These are phyloP conservation scores for Aureobasidium lini DNA, from an alignment of 2,329 filamentous ascomycete species.

Conservation along the genomic window DNA sequence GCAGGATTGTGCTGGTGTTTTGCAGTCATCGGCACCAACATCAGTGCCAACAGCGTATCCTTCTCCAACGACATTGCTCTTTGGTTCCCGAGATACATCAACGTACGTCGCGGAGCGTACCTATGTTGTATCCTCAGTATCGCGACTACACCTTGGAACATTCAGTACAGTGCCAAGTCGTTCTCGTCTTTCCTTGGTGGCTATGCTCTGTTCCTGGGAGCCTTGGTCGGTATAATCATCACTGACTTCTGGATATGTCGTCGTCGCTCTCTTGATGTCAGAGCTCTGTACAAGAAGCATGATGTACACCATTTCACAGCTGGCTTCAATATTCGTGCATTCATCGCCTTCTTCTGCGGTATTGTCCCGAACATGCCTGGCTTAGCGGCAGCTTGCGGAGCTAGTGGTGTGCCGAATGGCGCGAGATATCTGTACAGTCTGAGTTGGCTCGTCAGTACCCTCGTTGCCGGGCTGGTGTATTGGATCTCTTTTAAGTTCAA, in stretches of 20 bases:
- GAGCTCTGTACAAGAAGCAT: background rate
- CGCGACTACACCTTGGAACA: slow-evolving; percentile 36
- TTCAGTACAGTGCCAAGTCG: slow-evolving; percentile 31
- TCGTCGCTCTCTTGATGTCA: background rate
- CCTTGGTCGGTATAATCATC: slow-evolving; percentile 25
- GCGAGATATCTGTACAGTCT: slow-evolving; percentile 15
- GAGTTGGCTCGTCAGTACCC: slow-evolving; percentile 12
- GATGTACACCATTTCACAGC: background rate
- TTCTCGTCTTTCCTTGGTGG: slow-evolving; percentile 37
- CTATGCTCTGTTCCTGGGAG: slow-evolving; percentile 37
- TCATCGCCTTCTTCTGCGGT: slow-evolving; percentile 2
- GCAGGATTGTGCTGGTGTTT: slow-evolving; percentile 25
- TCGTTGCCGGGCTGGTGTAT: slow-evolving; percentile 14
- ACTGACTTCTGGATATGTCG: slow-evolving; percentile 3
- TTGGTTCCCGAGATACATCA: slow-evolving; percentile 35
- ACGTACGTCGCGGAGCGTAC: slow-evolving; percentile 35
- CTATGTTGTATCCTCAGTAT: slow-evolving; percentile 32
- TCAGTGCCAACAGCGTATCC: slow-evolving; percentile 34
- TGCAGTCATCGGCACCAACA: slow-evolving; percentile 20
- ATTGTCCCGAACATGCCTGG: slow-evolving; percentile 1
- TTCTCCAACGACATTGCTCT: slow-evolving; percentile 36
- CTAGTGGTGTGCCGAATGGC: slow-evolving; percentile 10
- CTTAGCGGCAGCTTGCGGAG: slow-evolving; percentile 8
- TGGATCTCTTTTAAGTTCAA: slow-evolving; percentile 9
- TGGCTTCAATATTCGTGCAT: slow-evolving; percentile 4